These are phyloP conservation scores for Hyaloscypha variabilis DNA, from an alignment of 495 filamentous ascomycete genomes.

Conservation along the genomic window DNA sequence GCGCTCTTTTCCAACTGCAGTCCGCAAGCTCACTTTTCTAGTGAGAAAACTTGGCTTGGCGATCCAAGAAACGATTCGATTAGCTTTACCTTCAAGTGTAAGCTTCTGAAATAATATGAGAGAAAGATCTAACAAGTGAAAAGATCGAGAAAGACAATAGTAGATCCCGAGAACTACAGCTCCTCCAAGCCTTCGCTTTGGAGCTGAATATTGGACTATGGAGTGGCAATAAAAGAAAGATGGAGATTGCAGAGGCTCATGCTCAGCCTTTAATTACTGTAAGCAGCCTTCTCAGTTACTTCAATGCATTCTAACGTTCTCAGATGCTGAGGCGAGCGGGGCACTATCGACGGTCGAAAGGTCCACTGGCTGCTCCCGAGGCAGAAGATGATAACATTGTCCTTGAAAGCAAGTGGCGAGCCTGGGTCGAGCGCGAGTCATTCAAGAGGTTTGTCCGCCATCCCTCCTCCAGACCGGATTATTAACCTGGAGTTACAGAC, in stretches of 20 bases:
- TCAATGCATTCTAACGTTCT: neutral
- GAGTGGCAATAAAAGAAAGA: conserved; percentile 68
- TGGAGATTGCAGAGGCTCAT: conserved; percentile 68
- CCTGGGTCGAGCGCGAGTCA: conserved; percentile 52
- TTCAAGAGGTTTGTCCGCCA: conserved; percentile 41
- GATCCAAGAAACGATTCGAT: conserved; percentile 60
- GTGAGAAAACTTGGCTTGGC: conserved; percentile 59
- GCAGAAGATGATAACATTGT: conserved; percentile 32
- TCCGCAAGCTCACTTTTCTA: conserved; percentile 58
- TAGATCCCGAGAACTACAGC: conserved; percentile 52
- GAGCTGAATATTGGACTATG: conserved; percentile 63
- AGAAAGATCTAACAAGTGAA: neutral
- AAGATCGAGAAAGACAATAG: conserved; percentile 62
- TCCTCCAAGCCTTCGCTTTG: conserved; percentile 58
- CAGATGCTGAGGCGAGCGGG: conserved; percentile 36
- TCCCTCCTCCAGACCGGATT: neutral
- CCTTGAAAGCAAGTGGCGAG: conserved; percentile 59
- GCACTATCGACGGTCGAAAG: conserved; percentile 22
- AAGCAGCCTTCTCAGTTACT: neutral
- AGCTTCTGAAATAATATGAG: neutral
- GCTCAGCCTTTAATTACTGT: conserved; percentile 53
- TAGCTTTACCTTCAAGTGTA: conserved; percentile 40
- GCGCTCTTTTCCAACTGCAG: neutral
- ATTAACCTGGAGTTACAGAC: conserved; percentile 13
- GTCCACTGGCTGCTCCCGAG: neutral